phyloP scores from a whole-genome alignment of 2,329 filamentous ascomycete genomes.

The Pyrenophora teres region DNA sequence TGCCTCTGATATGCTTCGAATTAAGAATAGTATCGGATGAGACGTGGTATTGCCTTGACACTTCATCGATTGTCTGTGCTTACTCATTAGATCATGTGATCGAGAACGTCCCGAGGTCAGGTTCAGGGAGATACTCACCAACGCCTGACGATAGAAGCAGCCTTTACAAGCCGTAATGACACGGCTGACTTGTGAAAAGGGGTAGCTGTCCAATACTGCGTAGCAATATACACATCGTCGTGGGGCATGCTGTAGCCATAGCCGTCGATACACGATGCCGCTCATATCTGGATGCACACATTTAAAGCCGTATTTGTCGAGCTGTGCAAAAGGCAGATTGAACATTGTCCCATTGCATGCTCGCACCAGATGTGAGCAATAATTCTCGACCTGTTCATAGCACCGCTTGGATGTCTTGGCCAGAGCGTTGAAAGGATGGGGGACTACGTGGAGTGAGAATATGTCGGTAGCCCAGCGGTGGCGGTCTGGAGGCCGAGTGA shows the following conservation, averaged over 20 bases:
- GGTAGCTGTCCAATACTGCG: constrained; percentile 30
- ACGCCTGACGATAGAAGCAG: constrained; percentile 38
- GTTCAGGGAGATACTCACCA: constrained; percentile 19
- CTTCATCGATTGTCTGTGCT: constrained; percentile 32
- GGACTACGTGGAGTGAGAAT: constrained; percentile 28
- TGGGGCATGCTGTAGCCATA: constrained; percentile 40
- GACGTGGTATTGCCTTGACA: constrained; percentile 38
- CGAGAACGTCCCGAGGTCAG: neutral
- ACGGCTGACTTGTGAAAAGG: constrained; percentile 24
- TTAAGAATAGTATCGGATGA: constrained; percentile 17
- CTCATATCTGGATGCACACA: constrained; percentile 35
- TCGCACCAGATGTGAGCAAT: constrained; percentile 33
- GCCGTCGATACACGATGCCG: constrained; percentile 34
- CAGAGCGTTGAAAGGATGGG: constrained; percentile 37
- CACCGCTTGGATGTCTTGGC: constrained; percentile 31
- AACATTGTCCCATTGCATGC: constrained; percentile 30
- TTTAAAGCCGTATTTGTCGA: constrained; percentile 23
- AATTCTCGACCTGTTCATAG: constrained; percentile 30
- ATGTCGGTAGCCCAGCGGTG: constrained; percentile 36
- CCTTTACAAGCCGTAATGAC: constrained; percentile 29
- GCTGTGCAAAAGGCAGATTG: constrained; percentile 34
- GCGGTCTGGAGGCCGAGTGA: constrained; percentile 27
- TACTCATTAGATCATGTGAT: constrained; percentile 1
- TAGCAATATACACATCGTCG: constrained; percentile 36
- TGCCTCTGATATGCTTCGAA: constrained; percentile 24